Conservation (phyloP, 345 rosid species). For the Aurinia saxatilis region DNA sequence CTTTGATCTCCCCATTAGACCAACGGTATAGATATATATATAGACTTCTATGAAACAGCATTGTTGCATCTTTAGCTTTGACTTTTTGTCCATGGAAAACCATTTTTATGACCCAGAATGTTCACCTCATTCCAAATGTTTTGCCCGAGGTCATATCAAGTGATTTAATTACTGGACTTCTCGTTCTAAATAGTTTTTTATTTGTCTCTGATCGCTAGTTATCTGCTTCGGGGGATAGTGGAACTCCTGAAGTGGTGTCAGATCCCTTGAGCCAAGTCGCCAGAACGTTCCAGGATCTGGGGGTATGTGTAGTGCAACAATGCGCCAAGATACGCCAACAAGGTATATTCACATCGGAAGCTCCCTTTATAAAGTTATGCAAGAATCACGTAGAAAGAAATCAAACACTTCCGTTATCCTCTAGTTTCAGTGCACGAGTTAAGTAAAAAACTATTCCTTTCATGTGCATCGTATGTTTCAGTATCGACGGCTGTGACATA, state of each 20-base stretch:
- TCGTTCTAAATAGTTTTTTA: not conserved
- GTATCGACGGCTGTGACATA: slow-evolving; percentile 90
- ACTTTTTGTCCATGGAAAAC: too few relatives aligned
- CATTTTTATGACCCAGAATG: too few relatives aligned
- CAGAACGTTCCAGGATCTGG: slow-evolving; percentile 73
- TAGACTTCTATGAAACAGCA: not conserved
- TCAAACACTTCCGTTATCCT: not conserved
- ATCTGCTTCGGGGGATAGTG: slow-evolving; percentile 95
- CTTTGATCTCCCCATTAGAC: slow-evolving; percentile 91
- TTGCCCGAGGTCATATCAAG: not conserved
- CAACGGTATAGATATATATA: slow-evolving; percentile 39
- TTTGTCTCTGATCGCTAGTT: slow-evolving; percentile 34
- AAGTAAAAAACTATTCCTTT: not conserved
- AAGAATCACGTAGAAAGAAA: not conserved
- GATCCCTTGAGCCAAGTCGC: slow-evolving; percentile 94
- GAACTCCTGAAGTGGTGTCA: slow-evolving; percentile 80
- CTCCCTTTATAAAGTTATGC: not conserved
- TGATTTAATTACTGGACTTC: not conserved
- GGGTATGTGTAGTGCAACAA: slow-evolving; percentile 87
- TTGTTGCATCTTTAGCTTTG: not conserved
- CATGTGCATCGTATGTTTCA: slow-evolving; percentile 20
- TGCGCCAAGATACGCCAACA: slow-evolving; percentile 97
- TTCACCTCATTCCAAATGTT: too few relatives aligned
- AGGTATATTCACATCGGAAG: slow-evolving; percentile 38
- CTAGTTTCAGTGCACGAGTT: not conserved